These are phyloP conservation scores for Reticulascus tulasneorum DNA, from an alignment of 2,329 filamentous ascomycete species.

Conservation along the genomic window DNA sequence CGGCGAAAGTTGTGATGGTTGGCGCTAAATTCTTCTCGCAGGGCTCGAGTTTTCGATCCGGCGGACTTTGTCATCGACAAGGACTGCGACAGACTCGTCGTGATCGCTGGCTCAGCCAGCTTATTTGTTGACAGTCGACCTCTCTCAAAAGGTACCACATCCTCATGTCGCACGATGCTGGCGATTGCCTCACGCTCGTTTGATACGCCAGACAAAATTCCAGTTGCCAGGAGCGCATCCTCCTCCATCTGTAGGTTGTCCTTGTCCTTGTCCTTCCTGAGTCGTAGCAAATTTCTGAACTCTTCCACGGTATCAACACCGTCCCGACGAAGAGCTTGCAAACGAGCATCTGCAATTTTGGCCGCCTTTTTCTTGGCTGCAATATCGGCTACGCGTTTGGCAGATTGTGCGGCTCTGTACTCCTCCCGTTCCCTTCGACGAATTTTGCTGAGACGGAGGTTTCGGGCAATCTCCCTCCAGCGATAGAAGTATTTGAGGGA, in stretches of 20 bases:
- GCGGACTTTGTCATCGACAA: constrained; percentile 4
- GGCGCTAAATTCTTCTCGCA: constrained; percentile 29
- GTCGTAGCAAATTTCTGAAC: constrained; percentile 27
- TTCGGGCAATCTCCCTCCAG: constrained; percentile 48
- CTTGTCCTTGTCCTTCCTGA: constrained; percentile 23
- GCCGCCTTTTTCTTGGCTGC: constrained; percentile 30
- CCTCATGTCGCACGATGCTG: constrained; percentile 32
- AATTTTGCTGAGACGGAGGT: constrained; percentile 44
- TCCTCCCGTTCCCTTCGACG: constrained; percentile 47
- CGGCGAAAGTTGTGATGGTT: constrained; percentile 29
- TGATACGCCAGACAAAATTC: constrained; percentile 35
- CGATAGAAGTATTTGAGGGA: constrained; percentile 52
- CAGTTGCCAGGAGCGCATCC: constrained; percentile 36
- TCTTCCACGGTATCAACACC: constrained; percentile 29
- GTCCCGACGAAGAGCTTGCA: constrained; percentile 6
- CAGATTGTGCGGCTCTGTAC: constrained; percentile 38
- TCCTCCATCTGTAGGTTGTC: constrained; percentile 25
- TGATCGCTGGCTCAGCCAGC: too few species aligned
- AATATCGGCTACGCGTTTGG: constrained; percentile 27
- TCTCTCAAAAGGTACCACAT: too few species aligned
- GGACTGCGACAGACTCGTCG: constrained; percentile 10
- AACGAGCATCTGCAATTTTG: constrained; percentile 6
- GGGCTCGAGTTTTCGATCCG: constrained; percentile 31
- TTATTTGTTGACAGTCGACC: too few species aligned
- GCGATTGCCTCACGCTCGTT: constrained; percentile 32